Evolutionary conservation across 2,329 filamentous ascomycete species (phyloP).

Genomic region (Kalaharituber pfeilii): DNA sequence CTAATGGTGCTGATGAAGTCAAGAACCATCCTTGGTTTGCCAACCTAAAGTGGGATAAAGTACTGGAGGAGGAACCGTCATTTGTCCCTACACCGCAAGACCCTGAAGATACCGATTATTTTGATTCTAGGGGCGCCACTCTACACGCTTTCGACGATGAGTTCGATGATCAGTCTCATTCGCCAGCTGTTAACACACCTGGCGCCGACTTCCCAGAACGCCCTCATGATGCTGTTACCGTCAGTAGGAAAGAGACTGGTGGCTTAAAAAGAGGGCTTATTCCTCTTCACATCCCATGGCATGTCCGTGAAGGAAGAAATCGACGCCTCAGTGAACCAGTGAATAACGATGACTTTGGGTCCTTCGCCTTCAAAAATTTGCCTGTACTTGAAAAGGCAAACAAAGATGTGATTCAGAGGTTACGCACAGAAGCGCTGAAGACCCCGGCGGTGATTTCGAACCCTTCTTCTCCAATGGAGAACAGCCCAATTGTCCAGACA

Average conservation of each 20-base stretch:
- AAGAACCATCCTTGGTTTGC: slow-evolving; percentile 76
- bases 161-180: slow-evolving; percentile 63
- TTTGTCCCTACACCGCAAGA: slow-evolving; percentile 88
- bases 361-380: slow-evolving; percentile 91
- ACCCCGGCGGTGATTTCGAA: slow-evolving; percentile 27
- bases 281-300: slow-evolving; percentile 88
- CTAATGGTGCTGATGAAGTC: slow-evolving; percentile 88
- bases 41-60: slow-evolving; percentile 70
- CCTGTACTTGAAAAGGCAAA: slow-evolving; percentile 95
- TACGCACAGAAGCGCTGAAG: slow-evolving; percentile 77
- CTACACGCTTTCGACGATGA: slow-evolving; percentile 86
- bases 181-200: slow-evolving; percentile 52
- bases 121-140: slow-evolving; percentile 78
- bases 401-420: slow-evolving; percentile 94
- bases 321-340: slow-evolving; percentile 82
- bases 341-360: slow-evolving; percentile 80
- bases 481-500: slow-evolving; percentile 61
- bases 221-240: slow-evolving; percentile 83
- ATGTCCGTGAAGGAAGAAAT: slow-evolving; percentile 72
- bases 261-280: slow-evolving; percentile 81
- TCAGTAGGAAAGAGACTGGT: slow-evolving; percentile 72
- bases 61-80: slow-evolving; percentile 88
- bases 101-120: slow-evolving; percentile 95
- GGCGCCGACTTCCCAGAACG: slow-evolving; percentile 68
- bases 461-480: slow-evolving; percentile 46